A percentile compares a stretch with the other conserved stretches of the same genome.
Evolutionary conservation across 805 yeast species (phyloP).

Genomic region (Brettanomyces nanus): DNA sequence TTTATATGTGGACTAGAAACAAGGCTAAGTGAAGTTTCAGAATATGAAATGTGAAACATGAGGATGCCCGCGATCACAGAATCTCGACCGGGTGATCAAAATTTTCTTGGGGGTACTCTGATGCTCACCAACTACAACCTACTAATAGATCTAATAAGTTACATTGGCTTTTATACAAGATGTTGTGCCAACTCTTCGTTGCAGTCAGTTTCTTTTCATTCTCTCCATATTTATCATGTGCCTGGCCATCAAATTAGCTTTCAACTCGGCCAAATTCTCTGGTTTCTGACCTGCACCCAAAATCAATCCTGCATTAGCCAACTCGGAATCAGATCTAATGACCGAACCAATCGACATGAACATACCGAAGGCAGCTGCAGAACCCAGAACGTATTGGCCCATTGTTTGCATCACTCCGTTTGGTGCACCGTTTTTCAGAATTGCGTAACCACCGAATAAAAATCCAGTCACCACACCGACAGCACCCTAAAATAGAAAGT

Average conservation of each 20-base stretch:
- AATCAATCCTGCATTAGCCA: conserved; percentile 8
- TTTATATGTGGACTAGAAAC: too few relatives aligned
- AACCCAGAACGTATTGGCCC: conserved; percentile 94
- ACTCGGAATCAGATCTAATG: conserved; percentile 61
- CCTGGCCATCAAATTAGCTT: conserved; percentile 36
- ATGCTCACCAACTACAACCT: too few relatives aligned
- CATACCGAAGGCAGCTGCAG: conserved; percentile 93
- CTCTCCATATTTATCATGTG: conserved; percentile 26
- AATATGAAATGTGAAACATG: too few relatives aligned
- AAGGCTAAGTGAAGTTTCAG: too few relatives aligned
- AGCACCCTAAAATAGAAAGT: conserved; percentile 34
- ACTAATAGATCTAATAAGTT: too few relatives aligned
- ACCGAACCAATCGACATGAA: conserved; percentile 96
- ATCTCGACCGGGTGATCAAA: too few relatives aligned
- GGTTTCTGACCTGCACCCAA: conserved; percentile 17
- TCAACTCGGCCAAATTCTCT: conserved; percentile 27
- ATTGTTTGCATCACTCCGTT: conserved; percentile 93
- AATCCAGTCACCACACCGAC: conserved; percentile 95
- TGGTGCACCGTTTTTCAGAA: conserved; percentile 93
- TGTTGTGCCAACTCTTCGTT: not conserved
- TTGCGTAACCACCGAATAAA: conserved; percentile 87
- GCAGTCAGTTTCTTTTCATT: conserved; percentile 11
- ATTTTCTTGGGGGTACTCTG: too few relatives aligned
- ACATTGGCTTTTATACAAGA: too few relatives aligned
- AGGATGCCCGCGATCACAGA: too few relatives aligned